Conservation (phyloP, 108 stramenopile genomes). For the Conticribra guillardii region DNA sequence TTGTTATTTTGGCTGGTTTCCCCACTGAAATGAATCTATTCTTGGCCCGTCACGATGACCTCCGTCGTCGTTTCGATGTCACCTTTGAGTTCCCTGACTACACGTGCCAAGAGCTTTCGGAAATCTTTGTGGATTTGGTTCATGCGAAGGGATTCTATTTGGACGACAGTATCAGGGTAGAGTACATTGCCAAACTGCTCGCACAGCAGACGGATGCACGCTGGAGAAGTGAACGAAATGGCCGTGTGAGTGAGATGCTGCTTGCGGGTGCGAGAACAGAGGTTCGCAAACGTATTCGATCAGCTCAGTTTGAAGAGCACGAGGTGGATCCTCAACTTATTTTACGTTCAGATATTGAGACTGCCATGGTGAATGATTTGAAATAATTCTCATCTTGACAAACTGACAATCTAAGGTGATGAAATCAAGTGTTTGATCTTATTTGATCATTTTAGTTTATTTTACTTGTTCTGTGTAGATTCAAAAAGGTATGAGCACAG, state of each 20-base stretch:
- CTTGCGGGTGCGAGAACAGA: slow-evolving; percentile 82
- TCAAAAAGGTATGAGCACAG: no score
- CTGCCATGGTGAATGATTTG: slow-evolving; percentile 79
- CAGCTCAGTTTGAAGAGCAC: slow-evolving; percentile 77
- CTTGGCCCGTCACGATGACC: slow-evolving; percentile 66
- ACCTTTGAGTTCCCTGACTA: slow-evolving; percentile 92
- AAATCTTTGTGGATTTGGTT: slow-evolving; percentile 81
- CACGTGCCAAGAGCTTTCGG: slow-evolving; percentile 76
- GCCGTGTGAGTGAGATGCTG: slow-evolving; percentile 86
- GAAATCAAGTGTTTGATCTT: no score
- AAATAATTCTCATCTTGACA: slow-evolving; percentile 50
- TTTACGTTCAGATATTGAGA: slow-evolving; percentile 75
- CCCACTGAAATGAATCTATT: slow-evolving; percentile 89
- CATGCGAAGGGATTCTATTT: slow-evolving; percentile 89
- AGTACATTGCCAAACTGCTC: slow-evolving; percentile 64
- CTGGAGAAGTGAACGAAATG: slow-evolving; percentile 89
- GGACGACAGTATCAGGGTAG: slow-evolving; percentile 60
- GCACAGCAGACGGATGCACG: slow-evolving; percentile 68
- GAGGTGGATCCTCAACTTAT: slow-evolving; percentile 89
- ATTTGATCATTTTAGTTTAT: no score
- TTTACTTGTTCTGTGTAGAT: no score
- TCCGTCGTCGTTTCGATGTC: slow-evolving; percentile 78
- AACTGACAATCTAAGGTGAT: no score
- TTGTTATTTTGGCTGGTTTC: slow-evolving; percentile 87
- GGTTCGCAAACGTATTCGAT: slow-evolving; percentile 81